These are phyloP conservation scores for Pseudogymnoascus sp. DNA, from an alignment of 2,329 filamentous ascomycete genomes.

Conservation along the genomic window DNA sequence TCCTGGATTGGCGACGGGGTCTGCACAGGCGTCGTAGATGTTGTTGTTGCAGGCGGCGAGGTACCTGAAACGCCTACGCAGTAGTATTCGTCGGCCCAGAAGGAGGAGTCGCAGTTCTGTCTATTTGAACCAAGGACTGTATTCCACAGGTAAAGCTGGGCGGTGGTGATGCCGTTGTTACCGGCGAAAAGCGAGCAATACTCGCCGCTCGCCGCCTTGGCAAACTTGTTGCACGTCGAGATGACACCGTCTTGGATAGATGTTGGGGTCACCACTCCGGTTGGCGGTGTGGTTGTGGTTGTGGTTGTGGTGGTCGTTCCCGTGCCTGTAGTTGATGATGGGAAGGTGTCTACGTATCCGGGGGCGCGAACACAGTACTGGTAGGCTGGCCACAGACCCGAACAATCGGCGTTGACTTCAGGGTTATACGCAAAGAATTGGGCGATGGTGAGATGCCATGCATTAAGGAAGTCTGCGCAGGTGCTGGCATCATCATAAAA, in stretches of 20 bases:
- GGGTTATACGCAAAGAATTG: constrained; percentile 22
- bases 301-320: constrained; percentile 2
- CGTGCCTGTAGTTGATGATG: neutral
- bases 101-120: constrained; percentile 24
- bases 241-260: constrained; percentile 28
- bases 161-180: constrained; percentile 23
- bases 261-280: constrained; percentile 16
- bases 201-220: constrained; percentile 23
- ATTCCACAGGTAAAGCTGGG: constrained; percentile 30
- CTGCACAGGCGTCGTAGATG: constrained; percentile 12
- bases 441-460: constrained; percentile 19
- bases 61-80: neutral
- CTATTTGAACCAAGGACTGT: constrained; percentile 24
- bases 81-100: constrained; percentile 22
- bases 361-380: constrained; percentile 13
- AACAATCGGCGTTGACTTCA: constrained; percentile 20
- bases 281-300: constrained; percentile 18
- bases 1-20: constrained; percentile 26
- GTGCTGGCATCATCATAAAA: neutral
- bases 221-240: constrained; percentile 27
- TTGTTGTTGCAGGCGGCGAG: constrained; percentile 16
- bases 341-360: neutral
- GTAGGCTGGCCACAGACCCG: constrained; percentile 18
- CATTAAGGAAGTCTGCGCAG: neutral
- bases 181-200: constrained; percentile 26